phyloP scores from a whole-genome alignment of 352 stramenopile species.

The Phytophthora cactorum region DNA sequence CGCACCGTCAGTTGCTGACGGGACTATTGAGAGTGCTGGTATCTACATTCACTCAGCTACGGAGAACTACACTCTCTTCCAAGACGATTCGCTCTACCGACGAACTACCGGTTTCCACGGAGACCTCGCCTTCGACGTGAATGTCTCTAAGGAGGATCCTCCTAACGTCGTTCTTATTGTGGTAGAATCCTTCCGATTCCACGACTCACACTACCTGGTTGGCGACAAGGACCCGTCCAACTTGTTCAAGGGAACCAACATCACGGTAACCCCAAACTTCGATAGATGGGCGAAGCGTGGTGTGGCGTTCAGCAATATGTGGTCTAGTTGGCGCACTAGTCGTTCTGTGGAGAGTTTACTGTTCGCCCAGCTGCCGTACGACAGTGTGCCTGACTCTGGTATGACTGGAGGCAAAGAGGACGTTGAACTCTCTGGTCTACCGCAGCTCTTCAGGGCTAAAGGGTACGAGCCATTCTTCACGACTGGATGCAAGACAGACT shows the following conservation, averaged over 20 bases:
- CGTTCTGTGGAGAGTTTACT: conserved; percentile 59
- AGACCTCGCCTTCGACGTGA: conserved; percentile 51
- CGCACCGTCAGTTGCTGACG: neutral
- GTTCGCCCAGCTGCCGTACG: conserved; percentile 57
- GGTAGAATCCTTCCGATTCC: conserved; percentile 65
- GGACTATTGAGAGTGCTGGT: neutral
- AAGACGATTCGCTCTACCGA: conserved; percentile 45
- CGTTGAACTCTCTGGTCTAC: conserved; percentile 42
- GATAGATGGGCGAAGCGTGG: conserved; percentile 58
- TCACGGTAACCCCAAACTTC: conserved; percentile 54
- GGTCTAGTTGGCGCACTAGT: conserved; percentile 63
- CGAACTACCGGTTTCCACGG: conserved; percentile 52
- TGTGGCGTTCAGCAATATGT: conserved; percentile 58
- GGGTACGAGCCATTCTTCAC: conserved; percentile 59
- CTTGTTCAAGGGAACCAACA: conserved; percentile 26
- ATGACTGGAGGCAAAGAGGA: conserved; percentile 32
- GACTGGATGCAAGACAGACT: conserved; percentile 44
- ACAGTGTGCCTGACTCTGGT: conserved; percentile 39
- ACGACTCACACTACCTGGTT: conserved; percentile 62
- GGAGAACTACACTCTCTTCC: conserved; percentile 48
- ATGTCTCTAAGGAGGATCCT: conserved; percentile 31
- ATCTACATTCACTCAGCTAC: conserved; percentile 42
- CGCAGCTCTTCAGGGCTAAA: conserved; percentile 55
- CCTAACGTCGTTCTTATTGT: conserved; percentile 62
- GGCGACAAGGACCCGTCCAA: conserved; percentile 34